Evolutionary conservation across 139 green algal genomes (phyloP), one percentile per base, ranked within the genome.

Genomic region (Monoraphidium neglectum): DNA sequence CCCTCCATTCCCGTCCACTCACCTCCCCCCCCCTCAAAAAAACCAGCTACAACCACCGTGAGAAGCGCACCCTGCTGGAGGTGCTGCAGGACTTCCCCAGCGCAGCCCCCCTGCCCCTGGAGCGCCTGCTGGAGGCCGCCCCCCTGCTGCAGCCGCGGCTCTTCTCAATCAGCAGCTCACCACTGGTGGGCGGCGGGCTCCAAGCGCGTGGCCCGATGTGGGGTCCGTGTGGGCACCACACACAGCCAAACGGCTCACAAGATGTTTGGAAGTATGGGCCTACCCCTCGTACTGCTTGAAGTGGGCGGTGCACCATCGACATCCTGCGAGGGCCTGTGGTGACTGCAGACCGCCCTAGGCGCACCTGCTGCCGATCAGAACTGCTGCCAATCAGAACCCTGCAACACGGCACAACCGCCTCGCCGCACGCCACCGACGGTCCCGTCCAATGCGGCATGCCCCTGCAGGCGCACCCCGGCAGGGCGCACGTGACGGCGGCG

Each of bases 81-180:
- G 90, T 97, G 32, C 87, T 99, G n/a, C 18, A 81, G 1, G 95
- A 99, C 83, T 99, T 99, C 79, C 61, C 70, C 5, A 88, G 80
- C 43, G 84, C 85, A 30, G 4, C 49, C 12, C 84, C 88, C 5
- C 56, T 63, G 56, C 87, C 93, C 13, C 83, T 99, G 35, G 88
- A 91, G 49, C 95, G 94, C 87, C 81, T 98, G 56, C 86, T 98
- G 60, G 84, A 94, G 75, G 68, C 82, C 0, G 79, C 71, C 3
- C 95, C 95, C 0, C 86, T 78, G 26, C 87, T 99, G 32, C 76
- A 83, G 47, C 92, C 96, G 2, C 87, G 96, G n/a, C 83, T 87
- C 53, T 99, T 98, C 81, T 97, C 91, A 35, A 90, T 97, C 46
- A 87, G 94, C 12, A 97, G 90, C 33, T 91, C 89, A 16, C 86